These are phyloP conservation scores for Tulasnella sp. DNA, from an alignment of 768 basidiomycete genomes.

Conservation along the genomic window DNA sequence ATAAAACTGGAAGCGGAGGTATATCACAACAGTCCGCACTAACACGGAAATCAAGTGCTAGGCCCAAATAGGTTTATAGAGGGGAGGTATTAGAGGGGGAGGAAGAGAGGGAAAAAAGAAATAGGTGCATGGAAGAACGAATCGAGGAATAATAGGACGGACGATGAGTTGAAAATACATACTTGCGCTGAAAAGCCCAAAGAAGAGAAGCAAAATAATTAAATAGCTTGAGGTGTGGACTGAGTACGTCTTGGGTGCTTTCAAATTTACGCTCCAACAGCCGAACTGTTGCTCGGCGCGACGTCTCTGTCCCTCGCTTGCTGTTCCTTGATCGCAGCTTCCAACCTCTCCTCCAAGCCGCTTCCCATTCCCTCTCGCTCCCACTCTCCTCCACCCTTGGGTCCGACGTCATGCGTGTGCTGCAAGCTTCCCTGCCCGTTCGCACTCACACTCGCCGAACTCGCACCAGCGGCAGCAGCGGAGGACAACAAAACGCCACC, in stretches of 20 bases:
- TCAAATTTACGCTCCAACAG: neutral
- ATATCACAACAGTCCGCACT: neutral
- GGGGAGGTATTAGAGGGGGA: neutral
- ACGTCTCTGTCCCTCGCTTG: neutral
- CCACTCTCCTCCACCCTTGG: conserved; percentile 60
- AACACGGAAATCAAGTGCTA: neutral
- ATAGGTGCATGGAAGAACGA: neutral
- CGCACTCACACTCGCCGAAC: neutral
- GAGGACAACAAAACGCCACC: neutral
- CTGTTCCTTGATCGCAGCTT: conserved; percentile 33
- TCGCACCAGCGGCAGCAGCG: neutral
- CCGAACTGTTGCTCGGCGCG: neutral
- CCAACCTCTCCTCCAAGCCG: conserved; percentile 76
- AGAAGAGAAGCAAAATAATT: neutral
- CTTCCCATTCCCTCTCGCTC: conserved; percentile 74
- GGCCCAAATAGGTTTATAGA: neutral
- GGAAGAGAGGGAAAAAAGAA: neutral
- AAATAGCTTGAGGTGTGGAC: neutral
- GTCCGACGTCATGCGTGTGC: conserved; percentile 39
- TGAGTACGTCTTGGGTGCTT: neutral
- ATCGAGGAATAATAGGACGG: neutral
- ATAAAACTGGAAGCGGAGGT: neutral
- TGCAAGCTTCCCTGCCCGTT: neutral
- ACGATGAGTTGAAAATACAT: neutral
- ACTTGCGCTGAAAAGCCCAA: neutral